Conservation (phyloP, 2,329 filamentous ascomycete species). For the Trichophyton simii region DNA sequence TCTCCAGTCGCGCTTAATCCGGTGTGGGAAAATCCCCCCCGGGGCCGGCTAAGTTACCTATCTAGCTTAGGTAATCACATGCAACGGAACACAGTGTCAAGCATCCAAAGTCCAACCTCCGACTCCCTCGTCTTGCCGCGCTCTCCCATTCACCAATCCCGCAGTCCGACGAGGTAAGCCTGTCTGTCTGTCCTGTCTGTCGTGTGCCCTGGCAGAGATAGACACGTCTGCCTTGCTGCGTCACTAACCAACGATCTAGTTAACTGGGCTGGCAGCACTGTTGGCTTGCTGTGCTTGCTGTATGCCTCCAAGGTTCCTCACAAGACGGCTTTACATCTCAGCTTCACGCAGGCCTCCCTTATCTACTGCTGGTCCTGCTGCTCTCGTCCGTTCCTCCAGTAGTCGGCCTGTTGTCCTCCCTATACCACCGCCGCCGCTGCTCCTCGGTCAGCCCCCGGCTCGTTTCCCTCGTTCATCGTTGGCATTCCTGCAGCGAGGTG, state of each 20-base stretch:
- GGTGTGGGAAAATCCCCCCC: too few species aligned
- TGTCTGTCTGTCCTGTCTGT: too few species aligned
- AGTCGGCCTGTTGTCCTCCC: not conserved
- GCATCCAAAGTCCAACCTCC: too few species aligned
- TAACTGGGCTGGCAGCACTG: not conserved
- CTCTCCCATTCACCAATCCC: not conserved
- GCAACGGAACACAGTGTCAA: too few species aligned
- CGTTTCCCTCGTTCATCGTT: not conserved
- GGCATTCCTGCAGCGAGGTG: not conserved
- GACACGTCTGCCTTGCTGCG: too few species aligned
- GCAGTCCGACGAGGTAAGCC: not conserved
- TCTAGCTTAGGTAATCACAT: too few species aligned
- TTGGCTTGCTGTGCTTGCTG: not conserved
- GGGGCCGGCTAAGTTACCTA: too few species aligned
- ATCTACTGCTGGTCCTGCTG: not conserved
- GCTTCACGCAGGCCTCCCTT: slow-evolving; percentile 1
- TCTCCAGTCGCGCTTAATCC: too few species aligned
- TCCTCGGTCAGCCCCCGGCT: not conserved
- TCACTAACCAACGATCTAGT: too few species aligned
- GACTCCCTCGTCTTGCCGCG: too few species aligned
- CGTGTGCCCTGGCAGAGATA: too few species aligned
- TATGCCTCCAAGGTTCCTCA: slow-evolving; percentile 14
- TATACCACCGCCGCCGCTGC: not conserved
- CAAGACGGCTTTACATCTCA: slow-evolving; percentile 4
- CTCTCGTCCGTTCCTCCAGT: not conserved